Evolutionary conservation across 2,329 filamentous ascomycete genomes (phyloP).

Genomic region (Phyllosticta citriasiana): DNA sequence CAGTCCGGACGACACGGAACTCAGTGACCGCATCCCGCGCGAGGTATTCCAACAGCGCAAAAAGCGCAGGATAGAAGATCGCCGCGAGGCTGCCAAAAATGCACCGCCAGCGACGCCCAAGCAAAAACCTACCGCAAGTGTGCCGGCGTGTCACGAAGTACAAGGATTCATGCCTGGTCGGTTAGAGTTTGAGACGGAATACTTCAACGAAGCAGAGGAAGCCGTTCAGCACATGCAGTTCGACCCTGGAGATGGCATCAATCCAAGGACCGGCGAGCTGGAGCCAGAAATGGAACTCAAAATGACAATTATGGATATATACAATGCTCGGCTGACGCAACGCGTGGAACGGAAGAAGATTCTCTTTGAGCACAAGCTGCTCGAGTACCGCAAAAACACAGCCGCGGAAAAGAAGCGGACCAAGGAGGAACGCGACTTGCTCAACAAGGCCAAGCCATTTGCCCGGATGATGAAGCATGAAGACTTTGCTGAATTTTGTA

Average conservation of each 20-base stretch:
- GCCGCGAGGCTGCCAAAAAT: conserved; percentile 77
- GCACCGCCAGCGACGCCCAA: conserved; percentile 77
- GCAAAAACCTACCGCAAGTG: conserved; percentile 90
- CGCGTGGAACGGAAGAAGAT: conserved; percentile 92
- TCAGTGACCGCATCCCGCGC: conserved; percentile 71
- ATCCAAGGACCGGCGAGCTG: conserved; percentile 70
- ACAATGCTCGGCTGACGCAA: conserved; percentile 83
- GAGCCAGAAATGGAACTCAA: conserved; percentile 97
- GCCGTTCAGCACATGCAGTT: conserved; percentile 98
- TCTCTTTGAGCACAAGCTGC: conserved; percentile 85
- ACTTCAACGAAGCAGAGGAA: conserved; percentile 95
- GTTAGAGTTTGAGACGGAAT: conserved; percentile 93
- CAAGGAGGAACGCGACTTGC: conserved; percentile 84
- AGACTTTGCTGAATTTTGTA: conserved; percentile 79
- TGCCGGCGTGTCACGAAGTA: conserved; percentile 93
- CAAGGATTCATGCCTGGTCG: conserved; percentile 98
- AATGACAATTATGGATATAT: conserved; percentile 96
- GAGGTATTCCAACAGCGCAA: conserved; percentile 91
- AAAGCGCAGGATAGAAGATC: conserved; percentile 85
- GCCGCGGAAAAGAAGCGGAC: conserved; percentile 88
- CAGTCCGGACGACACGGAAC: conserved; percentile 66
- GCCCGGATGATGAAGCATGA: conserved; percentile 91
- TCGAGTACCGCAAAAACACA: conserved; percentile 88
- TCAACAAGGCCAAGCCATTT: conserved; percentile 93
- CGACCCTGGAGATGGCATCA: conserved; percentile 87